Evolutionary conservation across 2,329 filamentous ascomycete species (phyloP).

Genomic region (Colletotrichum musae): DNA sequence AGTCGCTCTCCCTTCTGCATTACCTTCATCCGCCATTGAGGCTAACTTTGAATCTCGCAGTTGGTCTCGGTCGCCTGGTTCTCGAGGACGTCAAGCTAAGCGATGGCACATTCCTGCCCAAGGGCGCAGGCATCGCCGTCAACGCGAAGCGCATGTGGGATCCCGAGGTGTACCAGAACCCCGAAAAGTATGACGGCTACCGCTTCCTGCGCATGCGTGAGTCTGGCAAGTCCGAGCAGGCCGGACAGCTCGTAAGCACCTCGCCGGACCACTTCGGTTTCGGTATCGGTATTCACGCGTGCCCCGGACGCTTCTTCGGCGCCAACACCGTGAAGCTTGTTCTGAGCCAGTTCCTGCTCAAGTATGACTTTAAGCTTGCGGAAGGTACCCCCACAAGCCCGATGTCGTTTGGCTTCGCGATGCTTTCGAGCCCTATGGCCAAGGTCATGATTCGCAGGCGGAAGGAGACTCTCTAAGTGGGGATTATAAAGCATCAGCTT

Average conservation of each 20-base stretch:
- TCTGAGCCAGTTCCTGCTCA: constrained; percentile 48
- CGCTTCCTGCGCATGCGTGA: constrained; percentile 49
- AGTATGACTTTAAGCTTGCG: constrained; percentile 46
- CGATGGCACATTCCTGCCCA: constrained; percentile 45
- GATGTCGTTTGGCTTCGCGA: constrained; percentile 29
- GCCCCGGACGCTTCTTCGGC: constrained; percentile 60
- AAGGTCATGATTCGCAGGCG: constrained; percentile 21
- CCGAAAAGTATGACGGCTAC: constrained; percentile 46
- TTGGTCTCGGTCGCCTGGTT: constrained; percentile 30
- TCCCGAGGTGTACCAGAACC: constrained; percentile 44
- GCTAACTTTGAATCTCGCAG: not conserved
- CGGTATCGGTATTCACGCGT: constrained; percentile 58
- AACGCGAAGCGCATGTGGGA: constrained; percentile 43
- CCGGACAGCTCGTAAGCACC: constrained; percentile 53
- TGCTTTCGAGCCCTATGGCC: constrained; percentile 25
- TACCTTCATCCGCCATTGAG: not conserved
- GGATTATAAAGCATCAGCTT: not conserved
- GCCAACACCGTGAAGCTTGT: constrained; percentile 56
- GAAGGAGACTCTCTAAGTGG: constrained; percentile 14
- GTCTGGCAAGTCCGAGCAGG: constrained; percentile 43
- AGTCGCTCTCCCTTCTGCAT: not conserved
- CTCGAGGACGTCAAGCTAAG: constrained; percentile 24
- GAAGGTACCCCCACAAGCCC: constrained; percentile 8
- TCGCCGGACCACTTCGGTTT: constrained; percentile 52
- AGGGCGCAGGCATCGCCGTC: constrained; percentile 43